These are phyloP conservation scores for Pichia cephalocereana DNA, from an alignment of 805 yeast genomes.

Conservation along the genomic window DNA sequence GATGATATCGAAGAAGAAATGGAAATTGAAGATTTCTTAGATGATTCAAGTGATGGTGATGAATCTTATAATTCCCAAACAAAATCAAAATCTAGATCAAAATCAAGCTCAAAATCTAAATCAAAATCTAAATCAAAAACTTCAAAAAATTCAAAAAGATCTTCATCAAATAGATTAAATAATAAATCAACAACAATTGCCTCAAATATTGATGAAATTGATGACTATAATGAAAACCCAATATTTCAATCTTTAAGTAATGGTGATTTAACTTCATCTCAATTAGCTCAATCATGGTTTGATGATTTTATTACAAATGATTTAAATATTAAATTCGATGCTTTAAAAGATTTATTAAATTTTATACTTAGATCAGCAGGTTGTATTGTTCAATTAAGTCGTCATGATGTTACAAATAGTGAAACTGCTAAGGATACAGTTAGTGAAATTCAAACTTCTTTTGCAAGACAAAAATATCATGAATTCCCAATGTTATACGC, in stretches of 20 bases:
- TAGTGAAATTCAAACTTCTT: slow-evolving; percentile 57
- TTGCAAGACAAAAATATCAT: slow-evolving; percentile 50
- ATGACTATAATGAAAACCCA: slow-evolving; percentile 37
- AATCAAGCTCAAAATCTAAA: not conserved
- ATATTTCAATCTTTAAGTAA: slow-evolving; percentile 43
- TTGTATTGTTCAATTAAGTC: slow-evolving; percentile 52
- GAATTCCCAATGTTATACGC: slow-evolving; percentile 50
- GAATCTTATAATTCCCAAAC: not conserved
- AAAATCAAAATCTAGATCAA: not conserved
- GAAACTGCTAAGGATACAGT: slow-evolving; percentile 62
- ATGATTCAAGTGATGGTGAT: not conserved
- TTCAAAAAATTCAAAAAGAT: not conserved
- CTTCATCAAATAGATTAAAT: no score
- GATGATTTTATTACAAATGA: slow-evolving; percentile 34
- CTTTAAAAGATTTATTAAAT: slow-evolving; percentile 59
- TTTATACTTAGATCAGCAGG: slow-evolving; percentile 66
- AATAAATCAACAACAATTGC: not conserved
- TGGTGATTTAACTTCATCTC: slow-evolving; percentile 39
- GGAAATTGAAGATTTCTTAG: not conserved
- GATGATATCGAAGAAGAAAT: not conserved
- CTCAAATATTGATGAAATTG: slow-evolving; percentile 29
- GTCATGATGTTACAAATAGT: slow-evolving; percentile 55
- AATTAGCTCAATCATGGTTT: slow-evolving; percentile 49
- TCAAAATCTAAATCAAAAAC: not conserved
- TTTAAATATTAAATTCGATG: slow-evolving; percentile 31